phyloP scores from a whole-genome alignment of 192 early-diverging fungal genomes.

The Entomortierella parvispora region DNA sequence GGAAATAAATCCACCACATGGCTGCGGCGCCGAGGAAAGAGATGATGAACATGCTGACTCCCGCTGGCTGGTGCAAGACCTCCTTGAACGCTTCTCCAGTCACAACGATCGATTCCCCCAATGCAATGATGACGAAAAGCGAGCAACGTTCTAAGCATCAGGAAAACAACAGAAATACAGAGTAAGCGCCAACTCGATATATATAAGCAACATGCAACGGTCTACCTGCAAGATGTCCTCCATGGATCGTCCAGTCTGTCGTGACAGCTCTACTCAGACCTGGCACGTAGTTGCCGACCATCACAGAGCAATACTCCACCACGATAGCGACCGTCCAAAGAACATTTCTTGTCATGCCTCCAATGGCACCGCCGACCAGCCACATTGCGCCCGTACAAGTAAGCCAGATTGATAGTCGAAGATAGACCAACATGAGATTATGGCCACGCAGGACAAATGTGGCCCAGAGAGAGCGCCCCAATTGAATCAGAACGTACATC shows the following conservation, averaged over 20 bases:
- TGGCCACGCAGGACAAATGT: slow-evolving; percentile 18
- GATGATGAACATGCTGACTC: slow-evolving; percentile 30
- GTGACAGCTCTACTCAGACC: slow-evolving; percentile 15
- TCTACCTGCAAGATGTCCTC: slow-evolving; percentile 48
- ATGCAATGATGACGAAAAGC: slow-evolving; percentile 41
- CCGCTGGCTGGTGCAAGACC: slow-evolving; percentile 13
- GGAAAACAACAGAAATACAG: not conserved
- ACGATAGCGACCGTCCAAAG: slow-evolving; percentile 40
- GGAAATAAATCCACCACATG: slow-evolving; percentile 53
- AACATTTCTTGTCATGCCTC: slow-evolving; percentile 27
- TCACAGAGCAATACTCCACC: slow-evolving; percentile 15
- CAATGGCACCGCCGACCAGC: slow-evolving; percentile 35
- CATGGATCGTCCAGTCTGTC: slow-evolving; percentile 37
- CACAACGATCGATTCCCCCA: slow-evolving; percentile 44
- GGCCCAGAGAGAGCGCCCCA: slow-evolving; percentile 8
- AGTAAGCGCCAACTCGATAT: not conserved
- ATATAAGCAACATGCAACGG: not conserved
- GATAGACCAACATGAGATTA: slow-evolving; percentile 22
- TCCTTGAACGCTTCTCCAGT: slow-evolving; percentile 32
- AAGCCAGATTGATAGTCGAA: slow-evolving; percentile 25
- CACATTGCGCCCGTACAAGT: slow-evolving; percentile 9
- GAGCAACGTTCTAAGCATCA: slow-evolving; percentile 31
- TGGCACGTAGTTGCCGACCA: slow-evolving; percentile 22
- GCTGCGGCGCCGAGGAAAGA: slow-evolving; percentile 28
- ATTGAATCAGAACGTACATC: slow-evolving; percentile 39